Evolutionary conservation across 2,329 filamentous ascomycete species (phyloP).

Genomic region (Fusarium devonianum): DNA sequence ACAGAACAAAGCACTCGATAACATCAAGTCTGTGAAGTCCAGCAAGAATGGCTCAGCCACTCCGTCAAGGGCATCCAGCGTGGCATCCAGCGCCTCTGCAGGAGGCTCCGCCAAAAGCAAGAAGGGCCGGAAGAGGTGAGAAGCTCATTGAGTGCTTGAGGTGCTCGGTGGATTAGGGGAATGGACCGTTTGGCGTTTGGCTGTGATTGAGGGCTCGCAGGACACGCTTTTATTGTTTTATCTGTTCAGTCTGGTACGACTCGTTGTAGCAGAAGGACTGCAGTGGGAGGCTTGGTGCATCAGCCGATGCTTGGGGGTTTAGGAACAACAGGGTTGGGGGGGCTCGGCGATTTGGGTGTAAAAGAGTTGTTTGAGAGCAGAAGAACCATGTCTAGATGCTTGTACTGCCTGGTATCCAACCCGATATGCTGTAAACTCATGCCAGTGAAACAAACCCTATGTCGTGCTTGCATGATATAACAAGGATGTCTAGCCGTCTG

Average conservation of each 20-base stretch:
- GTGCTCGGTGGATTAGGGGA: constrained; percentile 22
- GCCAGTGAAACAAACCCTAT: constrained; percentile 12
- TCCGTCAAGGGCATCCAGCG: constrained; percentile 86
- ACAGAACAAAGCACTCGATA: constrained; percentile 93
- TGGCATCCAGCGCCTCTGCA: constrained; percentile 74
- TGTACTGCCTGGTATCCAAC: constrained; percentile 22
- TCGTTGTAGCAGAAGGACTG: constrained; percentile 19
- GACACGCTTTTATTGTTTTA: constrained; percentile 26
- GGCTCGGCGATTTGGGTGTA: constrained; percentile 13
- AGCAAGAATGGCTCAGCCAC: constrained; percentile 79
- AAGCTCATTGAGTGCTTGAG: constrained; percentile 8
- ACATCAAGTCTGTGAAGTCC: constrained; percentile 83
- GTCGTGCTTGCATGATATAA: constrained; percentile 34
- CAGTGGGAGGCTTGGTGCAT: constrained; percentile 17
- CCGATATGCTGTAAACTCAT: constrained; percentile 19
- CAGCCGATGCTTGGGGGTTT: constrained; percentile 20
- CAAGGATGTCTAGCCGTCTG: constrained; percentile 28
- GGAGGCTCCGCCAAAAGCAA: constrained; percentile 61
- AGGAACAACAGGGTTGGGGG: constrained; percentile 19
- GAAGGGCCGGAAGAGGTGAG: constrained; percentile 48
- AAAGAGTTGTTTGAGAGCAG: constrained; percentile 33
- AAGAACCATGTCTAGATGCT: constrained; percentile 33
- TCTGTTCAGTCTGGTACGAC: constrained; percentile 26
- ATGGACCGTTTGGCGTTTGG: constrained; percentile 40
- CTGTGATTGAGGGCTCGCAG: constrained; percentile 27